Evolutionary conservation across 192 early-diverging fungal species (phyloP).

Genomic region (Chytriomyces confervae): DNA sequence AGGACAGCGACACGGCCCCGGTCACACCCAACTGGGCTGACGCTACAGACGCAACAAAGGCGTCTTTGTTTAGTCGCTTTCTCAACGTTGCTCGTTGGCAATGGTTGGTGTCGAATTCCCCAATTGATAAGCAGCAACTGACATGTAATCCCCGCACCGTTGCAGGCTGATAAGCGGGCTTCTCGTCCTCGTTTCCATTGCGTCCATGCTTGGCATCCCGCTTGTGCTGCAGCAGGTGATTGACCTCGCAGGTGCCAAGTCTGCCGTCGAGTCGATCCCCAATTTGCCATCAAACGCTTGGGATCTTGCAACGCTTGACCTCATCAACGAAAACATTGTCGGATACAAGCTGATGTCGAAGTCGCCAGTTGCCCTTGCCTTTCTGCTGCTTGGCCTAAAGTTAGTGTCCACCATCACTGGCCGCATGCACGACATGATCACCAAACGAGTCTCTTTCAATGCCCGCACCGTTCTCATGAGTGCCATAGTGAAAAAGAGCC

Average conservation of each 20-base stretch:
- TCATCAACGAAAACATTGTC: neutral
- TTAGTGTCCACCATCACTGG: neutral
- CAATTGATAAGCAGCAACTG: too few relatives aligned
- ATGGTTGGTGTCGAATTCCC: neutral
- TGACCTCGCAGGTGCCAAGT: neutral
- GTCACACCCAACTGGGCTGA: neutral
- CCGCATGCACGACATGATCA: slow-evolving; percentile 4
- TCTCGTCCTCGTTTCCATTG: slow-evolving; percentile 10
- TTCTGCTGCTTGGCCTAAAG: slow-evolving; percentile 7
- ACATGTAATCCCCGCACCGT: too few relatives aligned
- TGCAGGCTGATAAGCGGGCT: slow-evolving; percentile 12
- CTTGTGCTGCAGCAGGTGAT: slow-evolving; percentile 32
- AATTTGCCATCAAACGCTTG: neutral
- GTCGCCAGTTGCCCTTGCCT: neutral
- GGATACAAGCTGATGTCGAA: slow-evolving; percentile 26
- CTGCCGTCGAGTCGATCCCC: neutral
- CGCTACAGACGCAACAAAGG: neutral
- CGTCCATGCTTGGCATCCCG: neutral
- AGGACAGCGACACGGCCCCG: neutral
- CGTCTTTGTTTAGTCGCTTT: neutral
- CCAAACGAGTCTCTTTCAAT: slow-evolving; percentile 20
- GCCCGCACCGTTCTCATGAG: slow-evolving; percentile 21
- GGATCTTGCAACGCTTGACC: neutral
- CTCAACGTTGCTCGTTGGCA: neutral
- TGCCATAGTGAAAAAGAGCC: slow-evolving; percentile 8